Evolutionary conservation across 176 grass and related monocot species (phyloP).

Genomic region (Poa annua): DNA sequence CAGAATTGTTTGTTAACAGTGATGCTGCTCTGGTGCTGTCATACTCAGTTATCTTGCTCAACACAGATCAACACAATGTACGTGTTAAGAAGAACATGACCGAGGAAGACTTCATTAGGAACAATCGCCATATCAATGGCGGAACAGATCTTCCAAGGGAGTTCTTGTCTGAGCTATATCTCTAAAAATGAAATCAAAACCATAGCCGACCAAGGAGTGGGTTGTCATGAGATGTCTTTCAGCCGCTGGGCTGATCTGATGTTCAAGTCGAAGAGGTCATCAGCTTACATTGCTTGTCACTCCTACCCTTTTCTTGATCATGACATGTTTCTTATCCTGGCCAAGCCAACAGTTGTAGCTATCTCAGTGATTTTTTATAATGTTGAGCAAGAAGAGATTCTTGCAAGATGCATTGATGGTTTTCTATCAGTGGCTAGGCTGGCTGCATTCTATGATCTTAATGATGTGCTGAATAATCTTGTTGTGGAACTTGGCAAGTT

Average conservation of each 20-base stretch:
- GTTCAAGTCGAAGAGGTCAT: constrained; percentile 13
- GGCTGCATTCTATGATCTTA: constrained; percentile 6
- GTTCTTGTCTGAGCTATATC: neutral
- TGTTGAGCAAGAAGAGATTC: constrained; percentile 14
- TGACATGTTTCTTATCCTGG: constrained; percentile 21
- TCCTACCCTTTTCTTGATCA: neutral
- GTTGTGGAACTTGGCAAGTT: neutral
- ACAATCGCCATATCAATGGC: constrained; percentile 60
- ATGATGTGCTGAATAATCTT: constrained; percentile 23
- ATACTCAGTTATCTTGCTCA: constrained; percentile 90
- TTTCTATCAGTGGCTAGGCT: constrained; percentile 5
- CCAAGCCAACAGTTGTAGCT: neutral
- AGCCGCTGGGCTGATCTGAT: constrained; percentile 23
- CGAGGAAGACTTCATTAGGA: constrained; percentile 89
- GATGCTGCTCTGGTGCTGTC: constrained; percentile 84
- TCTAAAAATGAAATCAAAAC: constrained; percentile 21
- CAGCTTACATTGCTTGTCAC: neutral
- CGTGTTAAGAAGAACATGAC: constrained; percentile 95
- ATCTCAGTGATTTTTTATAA: constrained; percentile 11
- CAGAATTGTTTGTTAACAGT: constrained; percentile 68
- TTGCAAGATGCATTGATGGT: constrained; percentile 14
- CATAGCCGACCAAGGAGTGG: neutral
- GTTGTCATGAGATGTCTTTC: constrained; percentile 4
- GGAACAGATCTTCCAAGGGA: constrained; percentile 22
- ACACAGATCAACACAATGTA: constrained; percentile 88